Base-by-base conservation (phyloP, 768 basidiomycete species). In the Mycena rosella region DNA sequence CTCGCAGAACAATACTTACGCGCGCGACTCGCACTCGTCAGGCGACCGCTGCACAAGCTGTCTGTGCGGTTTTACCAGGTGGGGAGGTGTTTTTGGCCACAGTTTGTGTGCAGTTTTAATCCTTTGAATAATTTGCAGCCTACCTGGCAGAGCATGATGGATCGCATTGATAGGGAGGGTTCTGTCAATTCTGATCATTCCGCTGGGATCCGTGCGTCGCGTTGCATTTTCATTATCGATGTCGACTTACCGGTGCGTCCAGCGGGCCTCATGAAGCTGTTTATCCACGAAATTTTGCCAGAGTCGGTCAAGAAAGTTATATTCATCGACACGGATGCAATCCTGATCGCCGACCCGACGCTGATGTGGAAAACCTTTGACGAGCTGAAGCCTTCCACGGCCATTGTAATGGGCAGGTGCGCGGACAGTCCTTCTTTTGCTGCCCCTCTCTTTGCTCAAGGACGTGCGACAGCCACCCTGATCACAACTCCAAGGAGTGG, bases 241-340 rank as follows among this genome's bases (percentile, higher is more conserved):
- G 56, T 5, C 26, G 13, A 38, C 27, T 53, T 30, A 48, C 14
- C 40, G 9, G 17, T n/a, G n/a, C 40, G 14, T 60, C 15, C 54
- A 86, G 85, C 83, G 56, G 85, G 85, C 2, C 79, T 86, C 45
- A 84, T 86, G 83, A 86, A 87, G 70, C 77, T 87, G 22, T 86
- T 87, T 74, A 78, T 86, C 48, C 85, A 86, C 67, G 85, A 87
- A 72, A 80, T 86, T 17, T 73, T 86, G 51, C 85, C 85, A 6
- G 65, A 77, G 7, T 73, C 75, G 30, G 80, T 86, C 52, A 77
- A 78, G 63, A 83, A 79, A 72, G 80, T 80, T n/a, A 85, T 86
- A 62, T 87, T 79, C 70, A 73, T 87, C 59, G 86, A 87, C 74
- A 86, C 85, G 10, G 86, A 87, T 71, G 84, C 86, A 1, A 76